These are phyloP conservation scores for Zalaria obscura DNA, from an alignment of 2,329 filamentous ascomycete species.

Conservation along the genomic window DNA sequence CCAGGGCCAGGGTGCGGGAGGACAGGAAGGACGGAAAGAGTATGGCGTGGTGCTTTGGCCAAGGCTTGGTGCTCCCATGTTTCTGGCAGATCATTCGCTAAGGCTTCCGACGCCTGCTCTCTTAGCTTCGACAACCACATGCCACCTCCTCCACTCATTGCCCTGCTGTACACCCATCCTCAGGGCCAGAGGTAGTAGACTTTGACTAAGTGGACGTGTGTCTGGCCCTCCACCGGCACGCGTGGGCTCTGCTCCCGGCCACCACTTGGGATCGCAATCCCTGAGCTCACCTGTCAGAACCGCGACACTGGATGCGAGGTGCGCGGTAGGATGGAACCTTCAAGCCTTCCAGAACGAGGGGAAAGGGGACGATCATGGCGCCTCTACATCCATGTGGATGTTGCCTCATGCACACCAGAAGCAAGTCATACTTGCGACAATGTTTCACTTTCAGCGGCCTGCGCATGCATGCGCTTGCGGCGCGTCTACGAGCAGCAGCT, in stretches of 20 bases:
- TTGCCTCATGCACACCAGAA: neutral
- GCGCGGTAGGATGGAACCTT: too few relatives aligned
- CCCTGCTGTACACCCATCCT: neutral
- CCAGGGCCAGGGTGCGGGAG: too few relatives aligned
- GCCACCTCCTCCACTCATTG: neutral
- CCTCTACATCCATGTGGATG: neutral
- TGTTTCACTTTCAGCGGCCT: neutral
- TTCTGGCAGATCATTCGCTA: neutral
- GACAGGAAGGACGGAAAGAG: neutral
- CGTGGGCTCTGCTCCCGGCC: neutral
- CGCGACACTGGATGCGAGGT: neutral
- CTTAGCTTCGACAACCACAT: neutral
- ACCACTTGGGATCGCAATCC: neutral
- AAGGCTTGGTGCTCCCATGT: neutral
- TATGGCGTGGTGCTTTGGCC: neutral
- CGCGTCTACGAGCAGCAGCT: neutral
- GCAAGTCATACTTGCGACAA: neutral
- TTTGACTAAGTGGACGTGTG: neutral
- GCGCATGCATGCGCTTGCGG: neutral
- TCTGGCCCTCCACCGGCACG: neutral
- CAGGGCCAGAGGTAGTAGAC: too few relatives aligned
- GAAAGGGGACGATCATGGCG: neutral
- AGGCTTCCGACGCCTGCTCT: neutral
- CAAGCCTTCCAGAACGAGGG: neutral
- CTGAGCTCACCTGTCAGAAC: neutral